phyloP scores from a whole-genome alignment of 2,329 filamentous ascomycete species.

The Lecanosticta acicola region DNA sequence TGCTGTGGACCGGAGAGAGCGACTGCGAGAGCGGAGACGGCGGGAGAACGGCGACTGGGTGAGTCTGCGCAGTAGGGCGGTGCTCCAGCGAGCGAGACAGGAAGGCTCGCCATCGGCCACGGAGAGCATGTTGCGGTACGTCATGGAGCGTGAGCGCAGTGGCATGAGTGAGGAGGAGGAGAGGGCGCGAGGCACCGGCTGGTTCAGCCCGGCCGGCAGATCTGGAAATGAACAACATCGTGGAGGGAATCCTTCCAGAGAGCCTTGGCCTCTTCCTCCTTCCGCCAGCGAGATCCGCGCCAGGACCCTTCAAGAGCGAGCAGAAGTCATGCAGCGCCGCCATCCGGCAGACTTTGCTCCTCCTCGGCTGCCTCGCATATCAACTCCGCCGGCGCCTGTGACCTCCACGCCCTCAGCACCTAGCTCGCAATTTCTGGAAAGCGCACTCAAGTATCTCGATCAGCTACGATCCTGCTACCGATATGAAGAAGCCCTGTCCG shows the following conservation, averaged over 20 bases:
- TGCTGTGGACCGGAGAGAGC: conserved; percentile 23
- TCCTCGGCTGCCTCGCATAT: conserved; percentile 27
- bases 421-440: conserved; percentile 45
- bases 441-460: conserved; percentile 57
- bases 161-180: conserved; percentile 32
- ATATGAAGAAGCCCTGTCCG: conserved; percentile 50
- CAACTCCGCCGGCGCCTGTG: conserved; percentile 22
- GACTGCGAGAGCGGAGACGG: conserved; percentile 26
- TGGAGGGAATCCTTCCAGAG: conserved; percentile 12
- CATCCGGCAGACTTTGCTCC: conserved; percentile 32
- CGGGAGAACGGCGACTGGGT: conserved; percentile 28
- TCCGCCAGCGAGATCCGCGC: conserved; percentile 18
- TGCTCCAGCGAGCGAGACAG: conserved; percentile 30
- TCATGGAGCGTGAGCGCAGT: conserved; percentile 36
- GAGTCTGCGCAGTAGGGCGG: conserved; percentile 29
- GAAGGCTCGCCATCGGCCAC: conserved; percentile 30
- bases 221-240: conserved; percentile 15
- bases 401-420: conserved; percentile 14
- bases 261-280: conserved; percentile 24
- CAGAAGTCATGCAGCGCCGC: conserved; percentile 32
- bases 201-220: conserved; percentile 22
- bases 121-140: conserved; percentile 37
- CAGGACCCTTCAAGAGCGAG: conserved; percentile 24
- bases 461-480: conserved; percentile 50
- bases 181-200: conserved; percentile 31